Evolutionary conservation across 768 basidiomycete genomes (phyloP), one percentile per base, ranked within the genome.

Genomic region (Suillus plorans): DNA sequence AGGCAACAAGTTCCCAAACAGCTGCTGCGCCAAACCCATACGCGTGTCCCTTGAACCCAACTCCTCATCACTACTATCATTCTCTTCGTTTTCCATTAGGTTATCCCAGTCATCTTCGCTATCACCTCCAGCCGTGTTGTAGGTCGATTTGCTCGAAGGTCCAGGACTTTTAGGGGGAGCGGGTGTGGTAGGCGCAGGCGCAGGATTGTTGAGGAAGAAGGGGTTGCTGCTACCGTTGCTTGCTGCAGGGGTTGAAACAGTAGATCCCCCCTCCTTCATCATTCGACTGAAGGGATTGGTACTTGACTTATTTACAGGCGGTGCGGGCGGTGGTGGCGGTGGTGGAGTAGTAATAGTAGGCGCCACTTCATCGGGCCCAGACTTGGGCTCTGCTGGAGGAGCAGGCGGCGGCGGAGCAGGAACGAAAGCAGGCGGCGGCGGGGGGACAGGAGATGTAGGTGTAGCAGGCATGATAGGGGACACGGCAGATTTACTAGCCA

Each of bases 101-200:
- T 88, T 87, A 62, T 90, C 94, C 94, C 94, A 96, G 59, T 94
- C 93, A 20, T 92, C 91, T 2, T 91, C 89, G 39, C 80, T 79
- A 41, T 80, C 81, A 3, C 78, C 75, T 1, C 89, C 83, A 0
- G 86, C 90, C 1, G 86, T 89, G 67, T 89, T 77, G 66, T 92
- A 91, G 3, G 83, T 73, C 0, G 84, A 74, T 72, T 85, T 89
- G 28, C 82, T 73, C 0, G 85, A 76, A 8, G 83, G 86, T 2
- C 79, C 79, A 1, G 90, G 85, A 65, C 85, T 85, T 72, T 82
- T 85, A 5, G 78, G 71, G 34, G 74, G 76, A 9, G 77, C 76
- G 0, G 76, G 69, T 4, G 77, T 61, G 62, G 79, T 68, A 65
- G 77, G 67, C 69, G 79, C 72, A 50, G 81, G 70, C 3, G 77